These are phyloP conservation scores for Podospora conica DNA, from an alignment of 495 filamentous ascomycete species.

Conservation along the genomic window DNA sequence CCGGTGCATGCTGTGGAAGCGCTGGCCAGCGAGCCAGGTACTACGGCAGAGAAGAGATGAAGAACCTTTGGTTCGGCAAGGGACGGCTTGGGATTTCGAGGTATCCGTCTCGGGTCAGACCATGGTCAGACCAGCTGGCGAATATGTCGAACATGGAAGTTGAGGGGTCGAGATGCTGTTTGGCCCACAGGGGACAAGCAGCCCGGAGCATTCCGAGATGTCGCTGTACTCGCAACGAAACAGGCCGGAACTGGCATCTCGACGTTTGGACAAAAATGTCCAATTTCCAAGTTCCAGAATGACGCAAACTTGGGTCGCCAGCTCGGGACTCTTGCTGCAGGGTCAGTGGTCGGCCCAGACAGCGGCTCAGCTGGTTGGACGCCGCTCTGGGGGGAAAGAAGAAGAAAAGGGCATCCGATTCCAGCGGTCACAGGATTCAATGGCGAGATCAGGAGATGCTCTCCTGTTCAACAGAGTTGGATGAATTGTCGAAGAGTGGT, in stretches of 20 bases:
- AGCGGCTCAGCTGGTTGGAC: not conserved
- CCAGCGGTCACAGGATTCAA: not conserved
- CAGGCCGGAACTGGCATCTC: not conserved
- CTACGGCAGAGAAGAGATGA: not conserved
- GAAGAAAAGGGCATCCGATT: too few relatives aligned
- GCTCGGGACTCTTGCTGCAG: not conserved
- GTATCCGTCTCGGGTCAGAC: not conserved
- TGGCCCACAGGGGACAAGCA: not conserved
- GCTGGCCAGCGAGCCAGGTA: not conserved
- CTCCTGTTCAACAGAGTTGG: not conserved
- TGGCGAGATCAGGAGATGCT: not conserved
- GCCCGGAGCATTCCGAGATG: not conserved
- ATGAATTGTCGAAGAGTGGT: not conserved
- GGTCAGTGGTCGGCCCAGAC: not conserved
- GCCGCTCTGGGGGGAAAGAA: not conserved
- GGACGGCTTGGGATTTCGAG: not conserved
- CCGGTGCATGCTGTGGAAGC: slow-evolving; percentile 7
- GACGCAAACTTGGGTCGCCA: slow-evolving; percentile 4
- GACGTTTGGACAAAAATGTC: slow-evolving; percentile 2
- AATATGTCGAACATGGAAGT: too few relatives aligned
- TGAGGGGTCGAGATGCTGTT: not conserved
- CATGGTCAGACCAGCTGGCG: not conserved
- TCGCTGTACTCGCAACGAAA: not conserved
- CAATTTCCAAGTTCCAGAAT: slow-evolving; percentile 17
- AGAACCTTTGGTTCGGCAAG: not conserved